These are phyloP conservation scores for Medicago truncatula DNA, from an alignment of 306 rosid species.

Conservation along the genomic window MtrunA17r5.0-ANR NC_053044.1:52237001-52237500, in stretches of 20 bases:
- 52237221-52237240: constrained; percentile 10
- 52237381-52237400: constrained; percentile 92
- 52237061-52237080: constrained; percentile 63
- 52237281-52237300: constrained; percentile 3
- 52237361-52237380: constrained; percentile 60
- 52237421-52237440: constrained; percentile 86
- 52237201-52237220: constrained; percentile 28
- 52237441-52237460: constrained; percentile 94
- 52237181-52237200: constrained; percentile 36
- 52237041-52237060: constrained; percentile 22
- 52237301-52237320: constrained; percentile 28
- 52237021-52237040: constrained; percentile 31
- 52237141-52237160: constrained; percentile 98
- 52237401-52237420: constrained; percentile 91
- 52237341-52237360: constrained; percentile 18
- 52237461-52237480: constrained; percentile 94
- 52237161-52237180: constrained; percentile 28
- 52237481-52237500: constrained; percentile 97
- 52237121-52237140: constrained; percentile 91
- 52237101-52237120: constrained; percentile 95
- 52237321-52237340: constrained; percentile 27
- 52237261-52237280: constrained; percentile 5
- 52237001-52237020: constrained; percentile 7
- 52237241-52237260: constrained; percentile 14
- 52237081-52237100: constrained; percentile 81